Conservation (phyloP, 371 early-diverging fungal genomes). For the Conidiobolus incongruus region DNA sequence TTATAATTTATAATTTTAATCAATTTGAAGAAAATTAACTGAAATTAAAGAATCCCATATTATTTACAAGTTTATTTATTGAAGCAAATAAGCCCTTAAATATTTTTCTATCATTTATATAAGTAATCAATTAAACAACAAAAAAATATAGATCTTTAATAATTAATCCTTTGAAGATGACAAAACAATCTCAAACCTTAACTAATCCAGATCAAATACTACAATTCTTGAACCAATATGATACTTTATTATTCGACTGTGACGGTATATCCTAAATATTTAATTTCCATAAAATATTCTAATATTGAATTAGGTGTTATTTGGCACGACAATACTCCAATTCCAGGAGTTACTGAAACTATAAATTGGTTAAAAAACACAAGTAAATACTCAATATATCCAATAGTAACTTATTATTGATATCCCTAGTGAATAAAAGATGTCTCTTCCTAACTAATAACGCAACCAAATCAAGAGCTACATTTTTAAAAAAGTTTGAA, state of each 20-base stretch:
- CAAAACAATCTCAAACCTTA: too few relatives aligned
- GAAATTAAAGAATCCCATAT: too few relatives aligned
- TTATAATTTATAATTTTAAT: too few relatives aligned
- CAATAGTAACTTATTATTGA: not conserved
- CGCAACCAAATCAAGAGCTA: conserved; percentile 62
- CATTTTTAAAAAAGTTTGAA: conserved; percentile 61
- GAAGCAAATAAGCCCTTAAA: too few relatives aligned
- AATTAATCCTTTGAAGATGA: too few relatives aligned
- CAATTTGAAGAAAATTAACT: too few relatives aligned
- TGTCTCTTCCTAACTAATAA: conserved; percentile 92
- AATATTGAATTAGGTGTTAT: conserved; percentile 85
- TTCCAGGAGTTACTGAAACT: conserved; percentile 43
- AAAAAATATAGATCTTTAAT: too few relatives aligned
- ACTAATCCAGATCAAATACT: too few relatives aligned
- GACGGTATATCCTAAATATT: conserved; percentile 57
- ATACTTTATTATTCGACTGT: conserved; percentile 89
- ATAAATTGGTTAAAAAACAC: conserved; percentile 16
- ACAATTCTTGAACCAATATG: conserved; percentile 35
- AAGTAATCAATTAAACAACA: too few relatives aligned
- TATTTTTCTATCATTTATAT: too few relatives aligned
- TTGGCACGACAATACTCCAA: conserved; percentile 54
- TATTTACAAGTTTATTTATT: too few relatives aligned
- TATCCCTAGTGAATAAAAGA: conserved; percentile 19
- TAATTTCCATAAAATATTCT: too few relatives aligned
- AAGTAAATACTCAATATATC: conserved; percentile 2